Evolutionary conservation across 1,284 basidiomycete species (phyloP).

Genomic region (Apiotrichum sp.): DNA sequence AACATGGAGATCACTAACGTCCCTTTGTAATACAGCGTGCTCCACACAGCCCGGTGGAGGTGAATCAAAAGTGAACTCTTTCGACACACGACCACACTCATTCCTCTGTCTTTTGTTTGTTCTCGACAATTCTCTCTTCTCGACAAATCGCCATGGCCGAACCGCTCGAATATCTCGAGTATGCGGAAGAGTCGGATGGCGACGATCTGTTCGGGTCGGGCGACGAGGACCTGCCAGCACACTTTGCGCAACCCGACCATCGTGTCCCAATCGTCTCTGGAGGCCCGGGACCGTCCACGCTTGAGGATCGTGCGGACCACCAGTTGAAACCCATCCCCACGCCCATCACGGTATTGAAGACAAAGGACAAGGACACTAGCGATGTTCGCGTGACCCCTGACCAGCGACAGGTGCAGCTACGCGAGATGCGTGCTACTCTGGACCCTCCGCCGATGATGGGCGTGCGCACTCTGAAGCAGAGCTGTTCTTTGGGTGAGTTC

Average conservation of each 20-base stretch:
- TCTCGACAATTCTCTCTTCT: too few relatives aligned
- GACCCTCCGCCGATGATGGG: background rate
- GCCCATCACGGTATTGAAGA: background rate
- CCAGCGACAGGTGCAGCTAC: constrained; percentile 7
- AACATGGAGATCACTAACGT: too few relatives aligned
- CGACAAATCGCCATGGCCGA: constrained; percentile 7
- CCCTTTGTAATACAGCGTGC: too few relatives aligned
- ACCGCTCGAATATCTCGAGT: constrained; percentile 27
- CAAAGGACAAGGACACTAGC: background rate
- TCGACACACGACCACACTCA: too few relatives aligned
- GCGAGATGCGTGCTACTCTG: background rate
- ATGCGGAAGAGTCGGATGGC: constrained; percentile 29
- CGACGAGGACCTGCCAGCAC: constrained; percentile 11
- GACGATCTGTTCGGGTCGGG: constrained; percentile 33
- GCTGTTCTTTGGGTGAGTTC: constrained; percentile 7
- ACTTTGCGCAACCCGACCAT: constrained; percentile 5
- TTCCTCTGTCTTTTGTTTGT: too few relatives aligned
- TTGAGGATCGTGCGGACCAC: background rate
- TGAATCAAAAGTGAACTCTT: too few relatives aligned
- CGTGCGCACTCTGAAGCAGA: background rate
- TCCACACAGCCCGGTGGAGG: too few relatives aligned
- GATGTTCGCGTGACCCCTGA: background rate
- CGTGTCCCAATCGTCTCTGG: constrained; percentile 4
- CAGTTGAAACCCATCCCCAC: background rate
- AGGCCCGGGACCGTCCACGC: too few relatives aligned